A percentile compares a stretch with the other conserved stretches of the same genome.
Conservation (phyloP, 805 yeast species). For the Yarrowia hollandica region DNA sequence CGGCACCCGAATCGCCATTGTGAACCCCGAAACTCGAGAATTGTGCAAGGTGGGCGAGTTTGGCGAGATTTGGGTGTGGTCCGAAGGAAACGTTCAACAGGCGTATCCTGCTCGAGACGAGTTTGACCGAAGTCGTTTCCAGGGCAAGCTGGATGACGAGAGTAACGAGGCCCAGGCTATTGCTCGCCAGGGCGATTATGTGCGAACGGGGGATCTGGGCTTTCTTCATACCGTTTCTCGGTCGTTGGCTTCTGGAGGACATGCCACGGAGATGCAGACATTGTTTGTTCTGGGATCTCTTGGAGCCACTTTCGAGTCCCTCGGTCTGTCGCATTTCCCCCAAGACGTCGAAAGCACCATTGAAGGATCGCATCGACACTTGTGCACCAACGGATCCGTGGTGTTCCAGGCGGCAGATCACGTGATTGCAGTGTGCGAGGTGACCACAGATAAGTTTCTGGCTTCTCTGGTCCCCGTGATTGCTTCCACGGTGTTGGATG, state of each 20-base stretch:
- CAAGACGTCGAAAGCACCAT: conserved; percentile 74
- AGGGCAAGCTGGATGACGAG: conserved; percentile 57
- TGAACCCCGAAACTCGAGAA: conserved; percentile 84
- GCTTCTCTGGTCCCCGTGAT: conserved; percentile 82
- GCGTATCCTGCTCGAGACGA: conserved; percentile 55
- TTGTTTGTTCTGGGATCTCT: conserved; percentile 82
- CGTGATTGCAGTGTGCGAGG: conserved; percentile 71
- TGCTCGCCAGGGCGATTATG: conserved; percentile 55
- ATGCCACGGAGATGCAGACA: conserved; percentile 63
- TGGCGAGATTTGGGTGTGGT: conserved; percentile 96
- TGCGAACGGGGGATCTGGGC: conserved; percentile 93
- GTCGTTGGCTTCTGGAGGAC: conserved; percentile 41
- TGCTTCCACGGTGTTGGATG: conserved; percentile 72
- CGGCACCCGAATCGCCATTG: conserved; percentile 89
- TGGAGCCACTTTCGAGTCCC: conserved; percentile 82
- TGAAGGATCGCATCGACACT: conserved; percentile 51
- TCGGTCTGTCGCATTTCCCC: conserved; percentile 91
- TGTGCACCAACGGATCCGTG: conserved; percentile 50
- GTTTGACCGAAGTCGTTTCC: conserved; percentile 56
- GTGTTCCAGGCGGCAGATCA: conserved; percentile 81
- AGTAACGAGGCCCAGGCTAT: conserved; percentile 12
- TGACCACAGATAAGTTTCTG: conserved; percentile 46
- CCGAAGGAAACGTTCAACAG: conserved; percentile 74
- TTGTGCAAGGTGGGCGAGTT: conserved; percentile 86
- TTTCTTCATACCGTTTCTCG: conserved; percentile 74